Evolutionary conservation across 768 basidiomycete genomes (phyloP), one percentile per base, ranked within the genome.

Genomic region (Dictyophora rubrovolvata): DNA sequence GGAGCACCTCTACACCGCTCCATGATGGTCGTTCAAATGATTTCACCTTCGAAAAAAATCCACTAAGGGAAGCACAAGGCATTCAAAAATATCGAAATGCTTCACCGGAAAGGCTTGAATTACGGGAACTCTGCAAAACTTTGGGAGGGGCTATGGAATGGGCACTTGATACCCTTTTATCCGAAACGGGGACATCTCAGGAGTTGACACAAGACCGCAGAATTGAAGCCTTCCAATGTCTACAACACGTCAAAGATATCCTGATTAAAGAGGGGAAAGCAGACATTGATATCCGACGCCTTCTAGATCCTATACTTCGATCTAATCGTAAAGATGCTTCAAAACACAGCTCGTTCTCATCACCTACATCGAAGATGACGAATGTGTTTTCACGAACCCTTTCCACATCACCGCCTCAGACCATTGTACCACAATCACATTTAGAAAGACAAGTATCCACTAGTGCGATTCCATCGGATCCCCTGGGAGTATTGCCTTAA

Each of bases 181-280:
- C 42, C 37, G 83, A 84, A 61, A 71, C 69, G 53, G 68, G 62
- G n/a, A 78, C 79, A 62, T 68, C 70, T 48, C 72, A 73, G 34
- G 72, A 73, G 12, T 65, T 72, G 56, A 76, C 78, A 48, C 78
- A 75, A 64, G 72, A 73, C 37, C 68, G 69, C 61, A 77, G 72
- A 60, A 71, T 71, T 20, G 86, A 89, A 68, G 86, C 90, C 0
- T 67, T 93, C 53, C 87, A 89, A 65, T 83, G 84, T 11, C 72
- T 93, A 42, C 76, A 86, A 11, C 88, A 91, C 70, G 84, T 90
- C 59, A 77, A 87, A 62, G 89, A 91, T 63, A 75, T 89, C 16
- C 72, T 93, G 46, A 75, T 79, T 61, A 60, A 48, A 21, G 80
- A 82, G 36, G 75, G 75, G 56, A 70, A 74, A 10, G 11, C 14